Evolutionary conservation across 768 basidiomycete species (phyloP).

Genomic region (Serpula lacrymans): DNA sequence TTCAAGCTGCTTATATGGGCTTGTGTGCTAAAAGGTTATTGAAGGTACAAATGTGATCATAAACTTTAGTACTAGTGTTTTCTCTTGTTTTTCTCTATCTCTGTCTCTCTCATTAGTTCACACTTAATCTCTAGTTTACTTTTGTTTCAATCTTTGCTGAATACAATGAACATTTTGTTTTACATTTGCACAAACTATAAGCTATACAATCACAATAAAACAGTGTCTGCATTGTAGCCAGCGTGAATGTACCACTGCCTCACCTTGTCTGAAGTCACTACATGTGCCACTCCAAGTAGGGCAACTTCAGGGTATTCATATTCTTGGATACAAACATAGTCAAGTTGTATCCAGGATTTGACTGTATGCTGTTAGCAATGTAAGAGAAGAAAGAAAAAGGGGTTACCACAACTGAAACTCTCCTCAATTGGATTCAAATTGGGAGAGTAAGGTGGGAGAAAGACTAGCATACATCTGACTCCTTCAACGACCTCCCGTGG

Average conservation of each 20-base stretch:
- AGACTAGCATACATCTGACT: constrained; percentile 17
- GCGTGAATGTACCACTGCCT: constrained; percentile 18
- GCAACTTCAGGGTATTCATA: constrained; percentile 5
- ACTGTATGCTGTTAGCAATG: constrained; percentile 1
- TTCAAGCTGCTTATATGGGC: too few relatives aligned
- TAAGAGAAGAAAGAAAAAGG: not conserved
- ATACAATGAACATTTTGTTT: too few relatives aligned
- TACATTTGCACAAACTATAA: too few relatives aligned
- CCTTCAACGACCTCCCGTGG: constrained; percentile 13
- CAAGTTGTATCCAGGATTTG: constrained; percentile 9
- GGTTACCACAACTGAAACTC: constrained; percentile 18
- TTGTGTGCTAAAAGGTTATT: too few relatives aligned
- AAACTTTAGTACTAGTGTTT: too few relatives aligned
- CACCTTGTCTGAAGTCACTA: constrained; percentile 17
- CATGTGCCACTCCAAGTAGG: constrained; percentile 12
- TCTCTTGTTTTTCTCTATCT: too few relatives aligned
- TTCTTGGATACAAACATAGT: constrained; percentile 4
- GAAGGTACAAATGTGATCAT: too few relatives aligned
- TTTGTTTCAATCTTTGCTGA: too few relatives aligned
- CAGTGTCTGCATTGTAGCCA: too few relatives aligned
- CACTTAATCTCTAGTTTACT: too few relatives aligned
- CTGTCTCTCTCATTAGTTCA: too few relatives aligned
- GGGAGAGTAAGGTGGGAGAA: constrained; percentile 32
- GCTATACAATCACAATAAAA: too few relatives aligned
- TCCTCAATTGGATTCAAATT: constrained; percentile 38